Evolutionary conservation across 169 alveolate genomes (phyloP), one percentile per base, ranked within the genome.

Genomic region (Plasmodium cynomolgi): DNA sequence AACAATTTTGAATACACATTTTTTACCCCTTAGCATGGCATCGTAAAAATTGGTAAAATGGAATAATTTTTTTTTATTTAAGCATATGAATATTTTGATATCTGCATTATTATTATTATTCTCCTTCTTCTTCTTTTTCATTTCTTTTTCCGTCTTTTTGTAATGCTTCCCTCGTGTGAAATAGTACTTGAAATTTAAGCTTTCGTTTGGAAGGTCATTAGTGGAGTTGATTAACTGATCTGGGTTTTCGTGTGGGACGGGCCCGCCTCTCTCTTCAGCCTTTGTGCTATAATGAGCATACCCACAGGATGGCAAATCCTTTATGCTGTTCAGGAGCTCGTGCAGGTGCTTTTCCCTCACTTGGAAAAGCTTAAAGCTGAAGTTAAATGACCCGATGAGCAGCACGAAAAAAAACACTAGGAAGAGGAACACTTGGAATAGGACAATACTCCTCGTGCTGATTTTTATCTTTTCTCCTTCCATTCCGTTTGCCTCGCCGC

Each of bases 351-450:
- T 91, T 71, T 91, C 95, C 47, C 77, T 81, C 37, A 79, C 95
- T 82, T 91, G 95, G 33, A 72, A 81, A 20, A 91, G 92, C 68
- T 91, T 91, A 72, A 91, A 91, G 56, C 81, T 41, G 83, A 91
- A 91, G 72, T 91, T 91, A 82, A 81, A 91, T 29, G 95, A 91
- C n/a, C 95, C 95, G 75, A 91, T 82, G 1, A 91, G 56, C 23
- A 91, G 62, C 41, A 91, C 92, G 37, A 91, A 73, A 91, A 91
- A 91, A 44, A 71, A 91, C 77, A 91, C 26, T 9, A 91, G 13
- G 54, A 91, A 91, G 34, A 91, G 33, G 41, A 81, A 17, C 74
- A 91, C 33, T 33, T 91, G 95, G 75, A 91, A 91, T 20, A 91
- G 62, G 39, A 91, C 23, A 39, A 91, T 73, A 50, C 92, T 91